Base-by-base conservation (phyloP, 1,139 yeast genomes). In the Lodderomyces jiufengensis region DNA sequence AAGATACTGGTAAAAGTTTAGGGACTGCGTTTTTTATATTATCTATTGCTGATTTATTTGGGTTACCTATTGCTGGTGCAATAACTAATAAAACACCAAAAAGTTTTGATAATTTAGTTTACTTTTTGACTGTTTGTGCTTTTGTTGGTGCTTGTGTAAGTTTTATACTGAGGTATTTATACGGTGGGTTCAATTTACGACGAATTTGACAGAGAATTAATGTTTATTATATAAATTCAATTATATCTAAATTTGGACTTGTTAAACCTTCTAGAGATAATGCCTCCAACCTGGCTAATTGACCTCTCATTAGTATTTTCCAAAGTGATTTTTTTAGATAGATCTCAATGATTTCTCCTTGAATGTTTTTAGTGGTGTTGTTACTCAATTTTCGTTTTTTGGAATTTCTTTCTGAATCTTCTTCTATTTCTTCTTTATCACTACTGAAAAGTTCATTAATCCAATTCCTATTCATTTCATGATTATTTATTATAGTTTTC, bases 301-400 rank as follows among this genome's bases (percentile, higher is more conserved):
- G 45, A 1, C 59, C 63, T 22, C 59, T 47, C 48, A 54, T 47
- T 24, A 53, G 40, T 27, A 63, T 38, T 36, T 58, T 54, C 73
- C 72, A 70, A 36, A 63, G 44, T 4, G 71, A 62, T 33, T 49
- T 55, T 1, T 51, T 48, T 7, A 69, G 31, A 33, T 47, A 52
- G 32, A 69, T 55, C 39, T 66, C 71, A 14, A 67, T 56, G 2
- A 61, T 46, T 30, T 67, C 70, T 2, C 72, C 72, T 21, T 45
- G 34, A 3, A 48, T 43, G 12, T 26, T 18, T 5, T 18, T 18
- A 3, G 29, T 30, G n/a, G n/a, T n/a, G n/a, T n/a, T n/a, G 3
- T 43, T 42, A 2, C 6, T 43, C 11, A 40, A 46, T 29, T 36
- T 37, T 6, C 35, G 24, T 14, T 25, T 29, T 24, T 35, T 34